phyloP scores from a whole-genome alignment of 495 filamentous ascomycete species.

The Daldinia caldariorum region DNA sequence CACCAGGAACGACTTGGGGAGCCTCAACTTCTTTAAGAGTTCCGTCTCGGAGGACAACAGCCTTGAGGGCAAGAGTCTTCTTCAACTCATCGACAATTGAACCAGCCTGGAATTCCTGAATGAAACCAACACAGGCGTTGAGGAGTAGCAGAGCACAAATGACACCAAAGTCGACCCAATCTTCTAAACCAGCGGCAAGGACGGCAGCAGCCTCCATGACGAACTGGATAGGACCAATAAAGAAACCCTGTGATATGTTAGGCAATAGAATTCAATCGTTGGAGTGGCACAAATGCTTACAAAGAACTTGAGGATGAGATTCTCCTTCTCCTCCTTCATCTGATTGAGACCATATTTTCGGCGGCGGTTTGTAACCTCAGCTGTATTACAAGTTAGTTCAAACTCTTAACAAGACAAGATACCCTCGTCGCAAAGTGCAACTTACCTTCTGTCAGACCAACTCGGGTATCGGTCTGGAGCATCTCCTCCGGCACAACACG shows the following conservation, averaged over 20 bases:
- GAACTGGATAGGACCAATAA: conserved; percentile 91
- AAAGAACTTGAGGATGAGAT: conserved; percentile 83
- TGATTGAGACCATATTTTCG: conserved; percentile 87
- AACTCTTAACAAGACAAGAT: too few species aligned
- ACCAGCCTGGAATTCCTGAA: conserved; percentile 89
- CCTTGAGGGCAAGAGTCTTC: conserved; percentile 87
- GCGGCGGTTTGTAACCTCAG: conserved; percentile 73
- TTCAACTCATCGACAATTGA: conserved; percentile 93
- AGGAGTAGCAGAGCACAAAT: conserved; percentile 77
- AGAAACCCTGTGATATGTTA: conserved; percentile 63
- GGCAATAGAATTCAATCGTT: not conserved
- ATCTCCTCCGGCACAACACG: conserved; percentile 70
- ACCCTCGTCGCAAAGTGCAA: not conserved
- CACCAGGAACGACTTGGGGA: conserved; percentile 84
- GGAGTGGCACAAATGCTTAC: conserved; percentile 34
- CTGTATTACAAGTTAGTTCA: conserved; percentile 33
- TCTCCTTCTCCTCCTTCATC: conserved; percentile 90
- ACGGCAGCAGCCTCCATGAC: conserved; percentile 89
- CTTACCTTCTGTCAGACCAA: conserved; percentile 71
- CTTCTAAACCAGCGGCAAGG: conserved; percentile 80
- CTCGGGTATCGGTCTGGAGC: conserved; percentile 73
- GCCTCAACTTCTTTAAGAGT: conserved; percentile 75
- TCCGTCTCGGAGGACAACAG: conserved; percentile 83
- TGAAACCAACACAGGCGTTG: conserved; percentile 86
- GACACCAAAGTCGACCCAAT: conserved; percentile 86